These are phyloP conservation scores for Scenedesmus sp. DNA, from an alignment of 163 green algal species.

Conservation along the genomic window DNA sequence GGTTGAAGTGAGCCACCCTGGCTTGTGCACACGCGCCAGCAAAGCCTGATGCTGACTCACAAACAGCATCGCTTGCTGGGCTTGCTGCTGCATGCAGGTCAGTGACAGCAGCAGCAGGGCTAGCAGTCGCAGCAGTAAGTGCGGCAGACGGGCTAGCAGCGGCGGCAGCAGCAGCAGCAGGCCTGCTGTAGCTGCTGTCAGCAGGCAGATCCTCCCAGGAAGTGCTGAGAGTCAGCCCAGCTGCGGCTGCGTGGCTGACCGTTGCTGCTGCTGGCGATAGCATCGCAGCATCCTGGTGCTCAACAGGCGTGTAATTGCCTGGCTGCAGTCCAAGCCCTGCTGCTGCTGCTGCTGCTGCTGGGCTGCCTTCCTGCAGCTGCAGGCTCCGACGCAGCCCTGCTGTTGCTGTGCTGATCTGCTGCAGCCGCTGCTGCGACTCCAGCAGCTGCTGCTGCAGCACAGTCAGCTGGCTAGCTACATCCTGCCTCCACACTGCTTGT, in stretches of 20 bases:
- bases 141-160: background rate
- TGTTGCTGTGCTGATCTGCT: background rate
- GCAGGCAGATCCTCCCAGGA: background rate
- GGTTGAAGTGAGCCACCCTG: background rate
- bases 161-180: background rate
- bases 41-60: background rate
- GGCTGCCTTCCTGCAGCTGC: background rate
- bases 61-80: background rate
- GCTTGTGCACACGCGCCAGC: background rate
- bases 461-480: background rate
- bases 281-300: background rate
- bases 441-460: slow-evolving; percentile 33
- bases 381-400: background rate
- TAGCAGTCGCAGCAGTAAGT: background rate
- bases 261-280: background rate
- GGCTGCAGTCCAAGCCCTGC: background rate
- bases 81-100: background rate
- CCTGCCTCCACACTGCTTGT: slow-evolving; percentile 11
- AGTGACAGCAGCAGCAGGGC: background rate
- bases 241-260: background rate
- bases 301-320: background rate
- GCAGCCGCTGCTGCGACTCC: background rate
- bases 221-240: background rate
- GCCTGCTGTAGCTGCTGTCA: background rate
- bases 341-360: background rate